Evolutionary conservation across 768 basidiomycete genomes (phyloP).

Genomic region (Lyophyllum shimeji): DNA sequence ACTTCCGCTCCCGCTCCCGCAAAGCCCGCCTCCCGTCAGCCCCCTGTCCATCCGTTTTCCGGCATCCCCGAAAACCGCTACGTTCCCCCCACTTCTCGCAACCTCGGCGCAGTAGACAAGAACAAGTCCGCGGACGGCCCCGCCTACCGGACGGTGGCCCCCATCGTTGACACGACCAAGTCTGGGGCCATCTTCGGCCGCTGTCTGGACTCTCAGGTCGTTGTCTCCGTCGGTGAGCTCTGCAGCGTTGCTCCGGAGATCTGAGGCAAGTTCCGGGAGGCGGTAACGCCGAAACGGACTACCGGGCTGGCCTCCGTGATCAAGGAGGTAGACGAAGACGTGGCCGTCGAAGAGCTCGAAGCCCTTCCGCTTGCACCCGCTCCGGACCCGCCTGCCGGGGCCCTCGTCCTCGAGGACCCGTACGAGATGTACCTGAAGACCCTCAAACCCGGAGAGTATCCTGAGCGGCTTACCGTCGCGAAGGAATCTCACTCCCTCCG

Average conservation of each 20-base stretch:
- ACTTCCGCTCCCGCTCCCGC: background rate
- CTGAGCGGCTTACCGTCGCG: slow-evolving; percentile 15
- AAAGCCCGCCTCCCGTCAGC: background rate
- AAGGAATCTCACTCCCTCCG: slow-evolving; percentile 22
- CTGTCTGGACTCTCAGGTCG: background rate
- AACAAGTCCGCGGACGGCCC: no score
- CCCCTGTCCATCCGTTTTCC: background rate
- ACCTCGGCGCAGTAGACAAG: background rate
- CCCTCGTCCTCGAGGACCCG: background rate
- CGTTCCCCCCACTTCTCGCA: background rate
- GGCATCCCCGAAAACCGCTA: background rate
- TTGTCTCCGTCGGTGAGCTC: background rate
- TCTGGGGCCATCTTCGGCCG: background rate
- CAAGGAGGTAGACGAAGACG: background rate
- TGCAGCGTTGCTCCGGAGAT: background rate
- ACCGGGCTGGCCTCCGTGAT: background rate
- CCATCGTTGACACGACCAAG: background rate
- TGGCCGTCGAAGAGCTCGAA: background rate
- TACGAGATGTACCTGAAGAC: background rate
- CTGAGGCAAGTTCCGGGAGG: background rate
- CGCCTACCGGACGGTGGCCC: background rate
- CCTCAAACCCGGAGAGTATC: background rate
- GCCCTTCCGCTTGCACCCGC: background rate
- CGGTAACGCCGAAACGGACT: background rate
- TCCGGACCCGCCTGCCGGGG: background rate